Conservation (phyloP, 108 stramenopile species). For the Epipyxis sp. region DNA sequence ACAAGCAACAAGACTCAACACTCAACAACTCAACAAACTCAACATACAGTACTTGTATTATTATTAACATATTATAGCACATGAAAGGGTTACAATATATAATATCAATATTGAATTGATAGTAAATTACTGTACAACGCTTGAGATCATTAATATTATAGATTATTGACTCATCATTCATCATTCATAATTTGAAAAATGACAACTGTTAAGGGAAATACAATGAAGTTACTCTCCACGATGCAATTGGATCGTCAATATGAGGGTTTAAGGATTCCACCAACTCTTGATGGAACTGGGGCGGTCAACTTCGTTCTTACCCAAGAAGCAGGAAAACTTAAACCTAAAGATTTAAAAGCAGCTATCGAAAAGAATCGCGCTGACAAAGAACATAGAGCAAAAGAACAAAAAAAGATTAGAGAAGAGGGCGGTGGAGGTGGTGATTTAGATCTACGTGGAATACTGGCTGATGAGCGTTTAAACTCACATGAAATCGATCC, state of each 20-base stretch:
- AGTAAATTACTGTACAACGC: no score
- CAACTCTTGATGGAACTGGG: constrained; percentile 34
- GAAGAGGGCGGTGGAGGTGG: not conserved
- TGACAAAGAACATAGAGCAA: constrained; percentile 32
- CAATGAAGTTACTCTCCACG: not conserved
- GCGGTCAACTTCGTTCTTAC: constrained; percentile 56
- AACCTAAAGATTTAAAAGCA: constrained; percentile 58
- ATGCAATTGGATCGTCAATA: constrained; percentile 33
- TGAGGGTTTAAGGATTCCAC: constrained; percentile 54
- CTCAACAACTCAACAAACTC: no score
- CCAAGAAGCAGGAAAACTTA: constrained; percentile 53
- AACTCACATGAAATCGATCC: not conserved
- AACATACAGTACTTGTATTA: no score
- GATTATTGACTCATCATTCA: no score
- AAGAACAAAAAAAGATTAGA: constrained; percentile 45
- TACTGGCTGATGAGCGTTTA: constrained; percentile 2
- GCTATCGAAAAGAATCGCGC: constrained; percentile 51
- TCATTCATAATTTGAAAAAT: no score
- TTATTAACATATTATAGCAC: no score
- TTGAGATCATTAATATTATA: no score
- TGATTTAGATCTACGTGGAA: constrained; percentile 4
- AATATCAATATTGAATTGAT: no score
- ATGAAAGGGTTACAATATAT: no score
- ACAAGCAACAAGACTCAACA: no score
- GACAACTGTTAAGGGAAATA: constrained; percentile 19